phyloP scores from a whole-genome alignment of 75 land plant species.

The Pseudotsuga menziesii region DNA sequence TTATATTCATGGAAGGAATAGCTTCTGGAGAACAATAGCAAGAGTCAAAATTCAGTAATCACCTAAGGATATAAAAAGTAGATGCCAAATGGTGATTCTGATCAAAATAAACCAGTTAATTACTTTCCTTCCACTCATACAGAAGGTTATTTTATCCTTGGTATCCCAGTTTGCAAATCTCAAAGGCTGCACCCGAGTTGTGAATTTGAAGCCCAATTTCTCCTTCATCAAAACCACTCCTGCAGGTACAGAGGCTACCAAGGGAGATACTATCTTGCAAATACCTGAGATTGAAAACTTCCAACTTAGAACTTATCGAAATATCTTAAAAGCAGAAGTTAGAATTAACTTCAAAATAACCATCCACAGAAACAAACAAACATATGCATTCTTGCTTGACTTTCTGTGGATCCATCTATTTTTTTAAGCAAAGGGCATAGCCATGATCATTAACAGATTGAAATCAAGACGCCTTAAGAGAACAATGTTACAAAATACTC shows the following conservation, averaged over 20 bases:
- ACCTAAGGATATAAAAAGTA: not conserved
- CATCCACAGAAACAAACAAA: not conserved
- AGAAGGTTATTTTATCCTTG: conserved; percentile 74
- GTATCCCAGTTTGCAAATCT: conserved; percentile 78
- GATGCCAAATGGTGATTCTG: too few species aligned
- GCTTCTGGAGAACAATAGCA: conserved; percentile 29
- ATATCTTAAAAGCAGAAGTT: not conserved
- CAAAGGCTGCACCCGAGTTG: conserved; percentile 81
- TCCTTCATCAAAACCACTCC: conserved; percentile 84
- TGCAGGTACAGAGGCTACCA: conserved; percentile 76
- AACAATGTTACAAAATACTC: not conserved
- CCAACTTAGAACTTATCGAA: not conserved
- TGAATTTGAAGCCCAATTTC: conserved; percentile 69
- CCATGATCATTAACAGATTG: not conserved
- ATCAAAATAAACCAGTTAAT: not conserved
- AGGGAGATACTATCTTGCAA: conserved; percentile 81
- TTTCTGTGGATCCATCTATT: too few species aligned
- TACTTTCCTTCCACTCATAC: conserved; percentile 81
- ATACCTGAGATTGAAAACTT: conserved; percentile 39
- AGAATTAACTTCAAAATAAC: not conserved
- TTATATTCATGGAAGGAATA: conserved; percentile 78
- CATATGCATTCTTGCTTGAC: not conserved
- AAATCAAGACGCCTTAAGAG: not conserved
- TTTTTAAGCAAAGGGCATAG: too few species aligned
- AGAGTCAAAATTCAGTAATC: not conserved